Base-by-base conservation (phyloP, 139 green algal species). In the Volvox reticuliferus region DNA sequence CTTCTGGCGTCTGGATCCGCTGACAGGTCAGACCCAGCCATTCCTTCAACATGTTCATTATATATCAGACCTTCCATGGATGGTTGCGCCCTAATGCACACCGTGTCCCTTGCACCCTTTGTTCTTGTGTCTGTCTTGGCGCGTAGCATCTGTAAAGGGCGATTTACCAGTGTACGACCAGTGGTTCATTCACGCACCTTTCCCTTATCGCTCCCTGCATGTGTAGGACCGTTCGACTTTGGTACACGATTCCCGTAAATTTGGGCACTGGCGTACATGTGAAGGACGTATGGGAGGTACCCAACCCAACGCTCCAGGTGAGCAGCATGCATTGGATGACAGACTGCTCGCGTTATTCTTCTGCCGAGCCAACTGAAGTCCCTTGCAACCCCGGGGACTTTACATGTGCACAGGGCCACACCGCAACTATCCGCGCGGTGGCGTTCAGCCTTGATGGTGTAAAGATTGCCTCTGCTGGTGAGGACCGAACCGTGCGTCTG, bases 401-500 rank as follows among this genome's bases (percentile, higher is more conserved):
- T 5, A 55, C 9, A 9, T 55, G 44, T 55, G 44, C 44, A 55
- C 82, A 88, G 82, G 82, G 82, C 9, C 82, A 88, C 82, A 79
- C 62, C 0, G 82, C 82, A 14, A 37, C 33, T 14, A 32, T 88
- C 26, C 82, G 82, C 21, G 82, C 82, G 33, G 82, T 88, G 32
- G 65, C 33, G 21, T 88, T 88, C 82, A 78, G 55, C 20, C 82
- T 62, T 13, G 82, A 88, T 62, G 82, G 82, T 35, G 65, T 79
- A 12, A 88, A 88, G 82, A 78, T 88, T 20, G 82, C 82, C 30
- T 79, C 63, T 35, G 82, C 82, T 22, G 82, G 82, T 21, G 82
- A 88, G 63, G 82, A 88, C 82, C 33, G 79, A 22, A 86, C 50
- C 26, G 79, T 88, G 63, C 63, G 82, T 65, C 62, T 88, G 82